Percentiles rank a stretch among this genome's conserved stretches.
Evolutionary conservation across 169 alveolate genomes (phyloP).

Genomic region (Amoebophrya sp.): DNA sequence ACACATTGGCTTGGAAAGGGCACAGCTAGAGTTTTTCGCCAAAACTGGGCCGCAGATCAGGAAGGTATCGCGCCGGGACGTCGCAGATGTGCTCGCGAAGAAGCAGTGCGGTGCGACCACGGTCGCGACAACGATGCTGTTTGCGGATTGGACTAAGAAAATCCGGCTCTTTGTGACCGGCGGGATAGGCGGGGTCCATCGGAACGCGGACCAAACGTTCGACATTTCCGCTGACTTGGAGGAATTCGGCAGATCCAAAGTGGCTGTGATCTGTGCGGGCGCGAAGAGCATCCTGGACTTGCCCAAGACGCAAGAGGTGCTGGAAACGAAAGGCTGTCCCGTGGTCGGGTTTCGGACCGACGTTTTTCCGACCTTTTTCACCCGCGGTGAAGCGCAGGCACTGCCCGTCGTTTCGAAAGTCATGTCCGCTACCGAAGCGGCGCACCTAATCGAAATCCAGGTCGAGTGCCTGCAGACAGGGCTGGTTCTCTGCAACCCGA

Average conservation of each 20-base stretch:
- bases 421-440: neutral
- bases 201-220: constrained; percentile 67
- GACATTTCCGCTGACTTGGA: constrained; percentile 71
- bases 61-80: constrained; percentile 50
- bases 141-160: constrained; percentile 58
- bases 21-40: constrained; percentile 59
- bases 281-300: constrained; percentile 72
- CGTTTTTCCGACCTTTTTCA: constrained; percentile 70
- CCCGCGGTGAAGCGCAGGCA: neutral
- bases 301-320: constrained; percentile 66
- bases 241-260: constrained; percentile 67
- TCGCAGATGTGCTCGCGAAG: constrained; percentile 37
- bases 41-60: constrained; percentile 54
- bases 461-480: neutral
- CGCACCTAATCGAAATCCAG: neutral
- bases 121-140: constrained; percentile 75
- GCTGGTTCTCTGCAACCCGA: neutral
- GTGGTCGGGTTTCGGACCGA: constrained; percentile 63
- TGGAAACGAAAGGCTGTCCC: constrained; percentile 65
- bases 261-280: constrained; percentile 75
- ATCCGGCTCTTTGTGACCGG: constrained; percentile 73
- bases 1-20: constrained; percentile 59
- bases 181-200: constrained; percentile 79
- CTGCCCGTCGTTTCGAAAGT: neutral
- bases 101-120: constrained; percentile 64